Conservation (phyloP, 1,284 basidiomycete genomes). For the Rhodotorula sp. region DNA sequence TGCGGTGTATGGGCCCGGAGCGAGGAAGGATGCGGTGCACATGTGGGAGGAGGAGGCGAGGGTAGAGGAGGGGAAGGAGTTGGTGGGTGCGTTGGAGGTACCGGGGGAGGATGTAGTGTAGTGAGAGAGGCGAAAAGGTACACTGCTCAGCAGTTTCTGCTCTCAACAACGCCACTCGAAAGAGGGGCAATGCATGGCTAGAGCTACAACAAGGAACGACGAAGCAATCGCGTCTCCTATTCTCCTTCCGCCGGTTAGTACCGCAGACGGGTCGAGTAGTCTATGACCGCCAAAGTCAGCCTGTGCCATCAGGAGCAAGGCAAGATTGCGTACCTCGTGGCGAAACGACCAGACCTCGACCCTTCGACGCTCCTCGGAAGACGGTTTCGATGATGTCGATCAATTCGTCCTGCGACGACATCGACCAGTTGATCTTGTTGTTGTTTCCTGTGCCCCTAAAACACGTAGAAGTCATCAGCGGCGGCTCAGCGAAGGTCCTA, state of each 20-base stretch:
- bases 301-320: not conserved
- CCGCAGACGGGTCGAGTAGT: slow-evolving; percentile 79
- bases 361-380: slow-evolving; percentile 95
- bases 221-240: too few species aligned
- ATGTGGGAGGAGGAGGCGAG: too few species aligned
- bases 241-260: slow-evolving; percentile 54
- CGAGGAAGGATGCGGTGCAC: too few species aligned
- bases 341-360: slow-evolving; percentile 94
- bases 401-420: slow-evolving; percentile 96
- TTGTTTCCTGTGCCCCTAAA: slow-evolving; percentile 84
- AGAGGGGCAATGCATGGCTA: not conserved
- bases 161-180: not conserved
- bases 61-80: too few species aligned
- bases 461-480: not conserved
- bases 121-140: not conserved
- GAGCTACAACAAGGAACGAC: too few species aligned
- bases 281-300: slow-evolving; percentile 49
- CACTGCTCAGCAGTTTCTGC: not conserved
- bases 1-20: not conserved
- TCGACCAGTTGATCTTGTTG: slow-evolving; percentile 99
- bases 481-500: not conserved
- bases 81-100: too few species aligned
- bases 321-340: slow-evolving; percentile 70
- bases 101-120: not conserved
- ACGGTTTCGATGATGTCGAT: slow-evolving; percentile 99